Base-by-base conservation (phyloP, 441 rosid species). In the Dalechampia spathulata region DNA sequence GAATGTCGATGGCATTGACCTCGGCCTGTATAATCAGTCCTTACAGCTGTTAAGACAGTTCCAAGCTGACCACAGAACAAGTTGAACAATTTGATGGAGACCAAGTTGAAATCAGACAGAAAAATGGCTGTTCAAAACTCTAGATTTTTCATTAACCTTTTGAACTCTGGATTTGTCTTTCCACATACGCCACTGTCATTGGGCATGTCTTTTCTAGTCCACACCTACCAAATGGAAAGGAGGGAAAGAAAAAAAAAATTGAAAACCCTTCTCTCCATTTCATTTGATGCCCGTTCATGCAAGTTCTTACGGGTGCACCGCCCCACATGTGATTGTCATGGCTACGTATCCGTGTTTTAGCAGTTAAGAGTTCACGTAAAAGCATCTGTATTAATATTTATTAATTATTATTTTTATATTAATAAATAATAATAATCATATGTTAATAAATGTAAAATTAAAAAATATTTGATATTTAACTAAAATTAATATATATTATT, bases 1-100 rank as follows among this genome's bases (percentile, higher is more conserved):
- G 71, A 86, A 79, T 61, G 86, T 83, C 41, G 86, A 83, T 55
- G 90, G 90, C 60, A 74, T 86, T 30, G 90, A 86, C 57, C 78
- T 86, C 34, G 69, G 68, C 51, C 89, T 86, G 38, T 83, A 86
- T 62, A 65, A 61, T 38, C 84, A 78, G 48, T 69, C 90, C 21
- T 40, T 83, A 48, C 76, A 70, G 50, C 75, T 79, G 30, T 46
- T 86, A 21, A 70, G 81, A 56, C 72, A 71, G 63, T 82, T 85
- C 57, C 79, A 76, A 65, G 77, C 74, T 10, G 67, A 68, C 12
- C 67, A 34, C 28, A 34, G 53, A 41, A 63, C 44, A 21, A 52
- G 25, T 57, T 40, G n/a, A n/a, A n/a, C n/a, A n/a, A n/a, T n/a
- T n/a, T n/a, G n/a, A n/a, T n/a, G n/a, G n/a, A n/a, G n/a, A n/a